phyloP scores from a whole-genome alignment of 2,329 filamentous ascomycete species.

The Paecilomyces formosus region DNA sequence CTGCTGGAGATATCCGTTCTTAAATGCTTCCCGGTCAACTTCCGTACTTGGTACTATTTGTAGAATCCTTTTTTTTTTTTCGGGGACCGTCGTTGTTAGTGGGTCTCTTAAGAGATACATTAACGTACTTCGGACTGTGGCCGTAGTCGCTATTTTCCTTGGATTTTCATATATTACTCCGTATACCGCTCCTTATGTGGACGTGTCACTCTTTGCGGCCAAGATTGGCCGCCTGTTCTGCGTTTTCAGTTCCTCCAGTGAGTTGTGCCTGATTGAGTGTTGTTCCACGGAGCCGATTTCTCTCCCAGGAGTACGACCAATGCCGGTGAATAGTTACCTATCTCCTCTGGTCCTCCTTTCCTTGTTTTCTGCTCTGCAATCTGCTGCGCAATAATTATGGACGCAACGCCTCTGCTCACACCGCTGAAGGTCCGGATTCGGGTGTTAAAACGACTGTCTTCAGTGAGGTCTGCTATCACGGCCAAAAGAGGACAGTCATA shows the following conservation, averaged over 20 bases:
- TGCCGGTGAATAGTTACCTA: neutral
- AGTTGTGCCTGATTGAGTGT: neutral
- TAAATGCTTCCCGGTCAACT: neutral
- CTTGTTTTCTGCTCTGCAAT: neutral
- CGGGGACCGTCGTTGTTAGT: neutral
- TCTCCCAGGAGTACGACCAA: neutral
- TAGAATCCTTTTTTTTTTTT: neutral
- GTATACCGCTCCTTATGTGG: neutral
- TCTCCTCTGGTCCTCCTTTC: neutral
- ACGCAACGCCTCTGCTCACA: neutral
- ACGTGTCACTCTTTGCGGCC: neutral
- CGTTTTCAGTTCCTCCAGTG: neutral
- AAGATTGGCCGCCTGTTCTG: neutral
- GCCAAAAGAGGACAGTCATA: conserved; percentile 2
- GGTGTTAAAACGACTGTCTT: neutral
- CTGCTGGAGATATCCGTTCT: neutral
- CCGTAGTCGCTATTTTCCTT: neutral
- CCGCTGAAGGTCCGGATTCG: neutral
- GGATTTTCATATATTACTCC: neutral
- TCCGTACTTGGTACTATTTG: neutral
- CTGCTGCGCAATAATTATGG: neutral
- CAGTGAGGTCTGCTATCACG: neutral
- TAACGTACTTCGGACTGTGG: neutral
- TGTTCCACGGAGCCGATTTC: neutral
- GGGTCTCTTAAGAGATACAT: neutral